Conservation (phyloP, 73 alveolate species). For the Paramecium octaurelia region DNA sequence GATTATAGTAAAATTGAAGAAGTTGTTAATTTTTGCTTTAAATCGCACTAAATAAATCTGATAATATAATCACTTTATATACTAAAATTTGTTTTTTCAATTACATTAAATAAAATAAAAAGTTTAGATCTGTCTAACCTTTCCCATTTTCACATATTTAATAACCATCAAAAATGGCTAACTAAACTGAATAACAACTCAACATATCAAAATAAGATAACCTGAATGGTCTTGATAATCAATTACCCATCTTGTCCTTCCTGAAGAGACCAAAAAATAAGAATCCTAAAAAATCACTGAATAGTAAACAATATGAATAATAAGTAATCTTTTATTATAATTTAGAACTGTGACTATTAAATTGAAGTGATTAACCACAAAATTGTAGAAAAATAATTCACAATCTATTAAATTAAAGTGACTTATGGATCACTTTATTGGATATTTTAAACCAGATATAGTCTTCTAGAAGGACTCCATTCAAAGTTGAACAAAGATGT, state of each 20-base stretch:
- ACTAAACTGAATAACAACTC: not conserved
- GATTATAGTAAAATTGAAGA: not conserved
- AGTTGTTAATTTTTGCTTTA: not conserved
- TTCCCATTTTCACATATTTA: not conserved
- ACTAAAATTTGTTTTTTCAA: not conserved
- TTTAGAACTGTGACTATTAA: not conserved
- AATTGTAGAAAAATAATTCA: not conserved
- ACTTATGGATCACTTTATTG: not conserved
- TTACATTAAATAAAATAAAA: not conserved
- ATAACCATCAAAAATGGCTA: slow-evolving; percentile 38
- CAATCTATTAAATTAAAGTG: not conserved
- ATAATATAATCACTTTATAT: not conserved
- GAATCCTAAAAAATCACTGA: not conserved
- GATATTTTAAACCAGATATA: slow-evolving; percentile 29
- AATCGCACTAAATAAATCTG: not conserved
- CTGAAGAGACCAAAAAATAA: not conserved
- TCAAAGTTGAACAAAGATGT: not conserved
- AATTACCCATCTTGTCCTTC: slow-evolving; percentile 34
- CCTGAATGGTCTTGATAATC: not conserved
- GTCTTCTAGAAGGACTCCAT: not conserved
- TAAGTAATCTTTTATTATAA: not conserved
- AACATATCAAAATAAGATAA: not conserved
- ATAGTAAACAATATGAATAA: not conserved
- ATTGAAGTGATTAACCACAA: not conserved
- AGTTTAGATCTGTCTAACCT: slow-evolving; percentile 55